Evolutionary conservation across 1,284 basidiomycete species (phyloP).

Genomic region (Cryptococcus maquisensis): DNA sequence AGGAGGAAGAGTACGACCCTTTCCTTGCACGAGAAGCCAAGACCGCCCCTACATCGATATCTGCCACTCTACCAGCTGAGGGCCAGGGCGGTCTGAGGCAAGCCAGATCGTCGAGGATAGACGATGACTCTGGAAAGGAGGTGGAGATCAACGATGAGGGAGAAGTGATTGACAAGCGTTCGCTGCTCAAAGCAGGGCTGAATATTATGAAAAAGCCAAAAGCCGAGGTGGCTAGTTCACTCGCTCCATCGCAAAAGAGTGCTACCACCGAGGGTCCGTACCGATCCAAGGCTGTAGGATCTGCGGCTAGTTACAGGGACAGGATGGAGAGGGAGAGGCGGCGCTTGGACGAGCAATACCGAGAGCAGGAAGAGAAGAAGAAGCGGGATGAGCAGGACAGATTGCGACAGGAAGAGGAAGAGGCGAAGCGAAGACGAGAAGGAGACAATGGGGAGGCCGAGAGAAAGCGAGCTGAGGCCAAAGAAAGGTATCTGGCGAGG

Average conservation of each 20-base stretch:
- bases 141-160: slow-evolving; percentile 97
- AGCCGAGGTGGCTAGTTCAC: slow-evolving; percentile 25
- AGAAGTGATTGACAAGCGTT: slow-evolving; percentile 93
- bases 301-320: slow-evolving; percentile 69
- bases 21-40: slow-evolving; percentile 35
- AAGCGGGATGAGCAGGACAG: slow-evolving; percentile 55
- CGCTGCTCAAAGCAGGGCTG: slow-evolving; percentile 82
- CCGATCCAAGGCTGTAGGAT: slow-evolving; percentile 64
- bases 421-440: slow-evolving; percentile 49
- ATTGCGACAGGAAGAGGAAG: slow-evolving; percentile 52
- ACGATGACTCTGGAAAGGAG: slow-evolving; percentile 65
- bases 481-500: slow-evolving; percentile 68
- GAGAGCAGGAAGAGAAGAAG: slow-evolving; percentile 61
- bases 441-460: slow-evolving; percentile 57
- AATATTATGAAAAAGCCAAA: slow-evolving; percentile 61
- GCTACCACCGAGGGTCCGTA: slow-evolving; percentile 51
- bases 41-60: background rate
- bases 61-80: background rate
- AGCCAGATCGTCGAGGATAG: slow-evolving; percentile 11
- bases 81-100: background rate
- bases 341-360: slow-evolving; percentile 69
- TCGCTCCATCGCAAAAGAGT: slow-evolving; percentile 43
- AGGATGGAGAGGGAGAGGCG: slow-evolving; percentile 71
- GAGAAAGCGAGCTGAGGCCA: slow-evolving; percentile 64
- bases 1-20: slow-evolving; percentile 45